phyloP scores from a whole-genome alignment of 805 yeast species.

The Brettanomyces sp. region DNA sequence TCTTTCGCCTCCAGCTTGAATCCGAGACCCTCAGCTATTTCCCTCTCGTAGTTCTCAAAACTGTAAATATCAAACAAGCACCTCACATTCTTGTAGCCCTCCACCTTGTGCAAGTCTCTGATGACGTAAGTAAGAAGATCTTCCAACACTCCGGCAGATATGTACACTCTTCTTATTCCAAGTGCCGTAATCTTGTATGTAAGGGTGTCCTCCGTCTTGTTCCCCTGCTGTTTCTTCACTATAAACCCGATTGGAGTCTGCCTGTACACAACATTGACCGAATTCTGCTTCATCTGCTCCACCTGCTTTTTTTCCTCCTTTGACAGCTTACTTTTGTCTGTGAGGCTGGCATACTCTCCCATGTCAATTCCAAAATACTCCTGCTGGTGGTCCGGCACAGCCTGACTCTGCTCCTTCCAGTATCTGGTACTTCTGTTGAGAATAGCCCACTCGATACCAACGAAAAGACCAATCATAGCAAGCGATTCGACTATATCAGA shows the following conservation, averaged over 20 bases:
- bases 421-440: constrained; percentile 37
- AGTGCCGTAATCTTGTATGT: constrained; percentile 41
- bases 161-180: constrained; percentile 62
- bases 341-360: constrained; percentile 26
- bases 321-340: constrained; percentile 8
- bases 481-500: constrained; percentile 24
- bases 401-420: constrained; percentile 32
- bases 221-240: constrained; percentile 28
- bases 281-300: constrained; percentile 30
- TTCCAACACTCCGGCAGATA: constrained; percentile 51
- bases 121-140: constrained; percentile 34
- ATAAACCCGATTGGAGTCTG: constrained; percentile 63
- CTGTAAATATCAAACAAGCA: constrained; percentile 42
- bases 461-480: constrained; percentile 29
- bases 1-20: constrained; percentile 23
- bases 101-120: constrained; percentile 13
- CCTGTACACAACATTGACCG: constrained; percentile 53
- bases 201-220: constrained; percentile 19
- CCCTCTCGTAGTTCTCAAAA: constrained; percentile 35
- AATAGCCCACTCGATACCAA: constrained; percentile 31
- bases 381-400: constrained; percentile 26
- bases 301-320: constrained; percentile 11
- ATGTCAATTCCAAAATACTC: constrained; percentile 45
- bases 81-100: constrained; percentile 24
- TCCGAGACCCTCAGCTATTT: constrained; percentile 30